phyloP scores from a whole-genome alignment of 108 stramenopile species.

The Cyclotella atomus region DNA sequence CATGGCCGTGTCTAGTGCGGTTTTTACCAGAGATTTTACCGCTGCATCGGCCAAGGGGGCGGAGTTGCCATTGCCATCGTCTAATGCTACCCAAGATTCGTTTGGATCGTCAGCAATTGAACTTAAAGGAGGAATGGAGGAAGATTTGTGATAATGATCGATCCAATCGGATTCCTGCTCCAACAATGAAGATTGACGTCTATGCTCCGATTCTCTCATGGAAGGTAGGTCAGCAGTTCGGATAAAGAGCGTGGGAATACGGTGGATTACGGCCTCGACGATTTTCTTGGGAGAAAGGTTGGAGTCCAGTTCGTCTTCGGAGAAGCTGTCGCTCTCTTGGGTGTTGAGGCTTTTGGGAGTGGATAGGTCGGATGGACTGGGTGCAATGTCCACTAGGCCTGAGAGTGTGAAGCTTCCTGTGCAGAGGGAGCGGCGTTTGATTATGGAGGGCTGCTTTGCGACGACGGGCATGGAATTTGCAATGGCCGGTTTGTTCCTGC shows the following conservation, averaged over 20 bases:
- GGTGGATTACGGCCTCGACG: constrained; percentile 1
- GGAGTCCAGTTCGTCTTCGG: background rate
- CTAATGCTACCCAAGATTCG: constrained; percentile 76
- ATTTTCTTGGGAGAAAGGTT: background rate
- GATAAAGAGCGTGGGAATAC: constrained; percentile 27
- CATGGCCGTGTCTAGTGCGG: constrained; percentile 52
- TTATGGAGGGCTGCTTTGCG: background rate
- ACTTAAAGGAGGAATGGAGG: constrained; percentile 62
- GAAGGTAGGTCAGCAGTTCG: constrained; percentile 45
- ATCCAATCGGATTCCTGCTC: constrained; percentile 21
- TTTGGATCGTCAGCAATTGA: constrained; percentile 62
- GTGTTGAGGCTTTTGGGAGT: background rate
- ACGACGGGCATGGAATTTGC: background rate
- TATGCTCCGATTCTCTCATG: constrained; percentile 26
- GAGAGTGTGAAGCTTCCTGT: constrained; percentile 21
- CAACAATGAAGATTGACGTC: background rate
- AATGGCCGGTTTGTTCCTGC: background rate
- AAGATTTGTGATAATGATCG: constrained; percentile 53
- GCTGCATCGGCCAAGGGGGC: constrained; percentile 74
- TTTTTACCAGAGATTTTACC: constrained; percentile 53
- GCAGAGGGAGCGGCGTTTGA: constrained; percentile 7
- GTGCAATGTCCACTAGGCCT: constrained; percentile 5
- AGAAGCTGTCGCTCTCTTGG: constrained; percentile 17
- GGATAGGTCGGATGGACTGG: background rate
- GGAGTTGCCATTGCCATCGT: constrained; percentile 56